Evolutionary conservation across 352 stramenopile genomes (phyloP).

Genomic region (Pythium coloratum): DNA sequence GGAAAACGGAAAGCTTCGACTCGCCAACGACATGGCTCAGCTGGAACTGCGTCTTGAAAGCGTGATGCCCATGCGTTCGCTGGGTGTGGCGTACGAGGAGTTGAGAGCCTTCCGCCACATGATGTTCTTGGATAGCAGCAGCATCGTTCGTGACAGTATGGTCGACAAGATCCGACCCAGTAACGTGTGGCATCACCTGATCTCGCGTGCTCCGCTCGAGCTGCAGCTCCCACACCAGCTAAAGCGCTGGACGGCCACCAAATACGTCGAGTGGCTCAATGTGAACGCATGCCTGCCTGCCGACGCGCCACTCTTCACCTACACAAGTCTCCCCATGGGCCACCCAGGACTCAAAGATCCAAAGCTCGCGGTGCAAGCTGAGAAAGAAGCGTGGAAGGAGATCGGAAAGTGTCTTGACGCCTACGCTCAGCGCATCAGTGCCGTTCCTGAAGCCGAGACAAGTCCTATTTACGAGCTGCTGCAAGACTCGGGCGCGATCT

Average conservation of each 20-base stretch:
- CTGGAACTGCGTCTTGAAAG: conserved; percentile 70
- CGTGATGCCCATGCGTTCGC: conserved; percentile 53
- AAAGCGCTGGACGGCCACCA: conserved; percentile 66
- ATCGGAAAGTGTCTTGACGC: conserved; percentile 72
- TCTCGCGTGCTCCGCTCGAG: conserved; percentile 62
- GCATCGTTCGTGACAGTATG: conserved; percentile 61
- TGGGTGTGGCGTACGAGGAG: conserved; percentile 72
- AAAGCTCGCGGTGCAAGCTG: conserved; percentile 44
- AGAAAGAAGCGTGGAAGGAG: conserved; percentile 84
- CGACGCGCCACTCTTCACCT: conserved; percentile 22
- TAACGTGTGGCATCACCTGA: conserved; percentile 87
- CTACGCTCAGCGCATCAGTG: conserved; percentile 76
- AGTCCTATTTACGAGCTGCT: conserved; percentile 76
- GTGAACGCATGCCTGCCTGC: conserved; percentile 35
- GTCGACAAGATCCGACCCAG: conserved; percentile 83
- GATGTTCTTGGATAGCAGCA: conserved; percentile 72
- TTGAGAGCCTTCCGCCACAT: conserved; percentile 80
- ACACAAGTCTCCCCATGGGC: conserved; percentile 48
- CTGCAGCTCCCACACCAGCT: conserved; percentile 76
- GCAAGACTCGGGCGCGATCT: conserved; percentile 69
- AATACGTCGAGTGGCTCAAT: conserved; percentile 85
- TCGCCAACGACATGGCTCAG: conserved; percentile 86
- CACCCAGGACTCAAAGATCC: conserved; percentile 66
- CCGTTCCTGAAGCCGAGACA: conserved; percentile 37
- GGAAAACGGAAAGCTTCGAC: conserved; percentile 72